Percentiles rank a stretch among this genome's conserved stretches.
Conservation (phyloP, 345 rosid species). For the Angophora floribunda region DNA sequence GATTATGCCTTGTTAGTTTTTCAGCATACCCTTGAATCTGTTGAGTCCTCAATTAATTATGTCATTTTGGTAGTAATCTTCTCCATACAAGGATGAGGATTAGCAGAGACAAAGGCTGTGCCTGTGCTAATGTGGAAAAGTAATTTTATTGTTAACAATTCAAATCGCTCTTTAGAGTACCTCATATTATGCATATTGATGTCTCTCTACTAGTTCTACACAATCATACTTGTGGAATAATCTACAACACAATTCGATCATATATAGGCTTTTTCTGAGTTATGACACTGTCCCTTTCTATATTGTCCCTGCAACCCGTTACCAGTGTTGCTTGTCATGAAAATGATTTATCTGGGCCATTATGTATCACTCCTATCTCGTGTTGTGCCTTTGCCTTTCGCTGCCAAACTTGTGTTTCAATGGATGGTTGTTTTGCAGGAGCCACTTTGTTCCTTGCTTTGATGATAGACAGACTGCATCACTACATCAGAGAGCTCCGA, state of each 20-base stretch:
- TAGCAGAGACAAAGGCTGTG: neutral
- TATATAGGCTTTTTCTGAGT: neutral
- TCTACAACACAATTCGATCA: neutral
- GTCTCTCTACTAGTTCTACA: neutral
- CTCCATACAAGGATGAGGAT: neutral
- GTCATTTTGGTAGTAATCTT: neutral
- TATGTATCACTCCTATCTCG: neutral
- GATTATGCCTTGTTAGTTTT: neutral
- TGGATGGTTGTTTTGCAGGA: slow-evolving; percentile 34
- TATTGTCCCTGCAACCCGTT: neutral
- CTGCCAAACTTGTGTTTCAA: neutral
- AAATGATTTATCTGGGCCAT: neutral
- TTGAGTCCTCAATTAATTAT: neutral
- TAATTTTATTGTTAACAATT: neutral
- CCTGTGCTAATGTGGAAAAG: neutral
- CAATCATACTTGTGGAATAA: neutral
- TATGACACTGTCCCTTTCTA: neutral
- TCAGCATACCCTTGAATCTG: neutral
- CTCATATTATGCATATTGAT: neutral
- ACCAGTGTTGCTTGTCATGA: neutral
- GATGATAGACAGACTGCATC: slow-evolving; percentile 88
- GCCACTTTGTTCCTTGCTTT: slow-evolving; percentile 61
- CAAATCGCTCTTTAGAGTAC: neutral
- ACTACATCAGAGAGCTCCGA: slow-evolving; percentile 79
- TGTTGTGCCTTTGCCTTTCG: neutral